Evolutionary conservation across 345 rosid species (phyloP), one percentile per base, ranked within the genome.

Genomic region (Geranium rotundifolium): DNA sequence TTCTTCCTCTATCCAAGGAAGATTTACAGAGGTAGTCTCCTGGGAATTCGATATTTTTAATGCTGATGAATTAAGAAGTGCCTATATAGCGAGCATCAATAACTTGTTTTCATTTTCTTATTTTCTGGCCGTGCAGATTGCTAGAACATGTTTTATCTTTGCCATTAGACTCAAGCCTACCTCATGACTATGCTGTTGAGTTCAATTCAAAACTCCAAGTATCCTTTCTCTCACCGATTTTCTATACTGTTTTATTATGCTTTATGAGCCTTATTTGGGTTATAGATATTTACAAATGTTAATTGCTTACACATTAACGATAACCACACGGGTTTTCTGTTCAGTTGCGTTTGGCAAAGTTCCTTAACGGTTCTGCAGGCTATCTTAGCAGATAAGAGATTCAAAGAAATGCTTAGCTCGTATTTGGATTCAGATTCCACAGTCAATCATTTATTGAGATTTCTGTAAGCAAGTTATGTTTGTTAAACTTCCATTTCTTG

Each of bases 121-220:
- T 52, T 15, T 56, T 59, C 60, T 74, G 65, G 63, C 55, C 46
- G 56, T 75, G 79, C 85, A 92, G 98, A 74, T 81, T 92, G 76
- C 67, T 89, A 77, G 88, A 83, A 72, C 87, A 85, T 59, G 70
- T 84, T 71, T 74, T 92, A 58, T 80, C 75, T 68, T 87, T 92
- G 80, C 96, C 95, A 62, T 19, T 60, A 58, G 93, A 87, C 68
- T 73, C 88, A 59, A 68, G 71, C 80, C 75, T 89, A 71, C 83
- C 95, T 60, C 71, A 65, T 63, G 85, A 77, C 68, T 87, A 84
- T 66, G 75, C 74, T 69, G 63, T 69, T 71, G 87, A 82, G 67
- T 89, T 84, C 81, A 92, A 87, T 68, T 75, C 68, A 76, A 87
- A 77, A 81, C 82, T 92, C 69, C 82, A 71, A 69, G 97, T 92